Evolutionary conservation across 2,329 filamentous ascomycete species (phyloP).

Genomic region (Ceratocystis alfenasii): DNA sequence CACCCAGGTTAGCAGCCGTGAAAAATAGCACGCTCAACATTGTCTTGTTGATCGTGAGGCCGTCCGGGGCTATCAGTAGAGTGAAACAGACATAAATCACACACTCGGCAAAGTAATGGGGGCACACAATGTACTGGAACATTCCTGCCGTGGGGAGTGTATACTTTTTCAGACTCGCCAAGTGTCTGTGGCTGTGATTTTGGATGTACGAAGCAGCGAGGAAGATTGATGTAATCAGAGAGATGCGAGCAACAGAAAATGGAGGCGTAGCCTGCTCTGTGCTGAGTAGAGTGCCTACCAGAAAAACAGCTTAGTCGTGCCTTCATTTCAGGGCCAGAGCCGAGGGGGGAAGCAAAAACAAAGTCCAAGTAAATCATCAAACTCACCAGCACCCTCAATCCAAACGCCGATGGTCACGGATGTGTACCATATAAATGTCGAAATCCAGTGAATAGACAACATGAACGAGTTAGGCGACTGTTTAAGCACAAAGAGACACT

Average conservation of each 20-base stretch:
- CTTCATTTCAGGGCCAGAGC: neutral
- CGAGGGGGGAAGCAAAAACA: neutral
- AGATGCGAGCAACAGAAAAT: slow-evolving; percentile 13
- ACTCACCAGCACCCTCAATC: slow-evolving; percentile 66
- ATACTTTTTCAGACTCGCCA: slow-evolving; percentile 66
- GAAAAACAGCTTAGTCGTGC: neutral
- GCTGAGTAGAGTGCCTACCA: neutral
- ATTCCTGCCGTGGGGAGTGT: slow-evolving; percentile 61
- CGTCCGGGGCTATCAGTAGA: slow-evolving; percentile 58
- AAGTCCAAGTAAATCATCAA: neutral
- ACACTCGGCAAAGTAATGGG: slow-evolving; percentile 87
- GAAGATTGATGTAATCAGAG: slow-evolving; percentile 50
- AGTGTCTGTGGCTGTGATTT: slow-evolving; percentile 57
- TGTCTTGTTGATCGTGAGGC: slow-evolving; percentile 57
- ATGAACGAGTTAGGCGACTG: slow-evolving; percentile 59
- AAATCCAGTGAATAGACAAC: slow-evolving; percentile 71
- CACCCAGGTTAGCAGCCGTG: slow-evolving; percentile 64
- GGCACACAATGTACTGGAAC: slow-evolving; percentile 64
- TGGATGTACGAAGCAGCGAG: slow-evolving; percentile 60
- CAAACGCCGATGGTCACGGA: slow-evolving; percentile 64
- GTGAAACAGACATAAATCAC: slow-evolving; percentile 70
- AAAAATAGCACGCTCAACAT: slow-evolving; percentile 59
- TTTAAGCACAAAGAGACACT: slow-evolving; percentile 54
- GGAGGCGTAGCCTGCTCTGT: neutral
- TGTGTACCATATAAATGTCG: slow-evolving; percentile 69